Evolutionary conservation across 805 yeast genomes (phyloP).

Genomic region (Candida ortonii): DNA sequence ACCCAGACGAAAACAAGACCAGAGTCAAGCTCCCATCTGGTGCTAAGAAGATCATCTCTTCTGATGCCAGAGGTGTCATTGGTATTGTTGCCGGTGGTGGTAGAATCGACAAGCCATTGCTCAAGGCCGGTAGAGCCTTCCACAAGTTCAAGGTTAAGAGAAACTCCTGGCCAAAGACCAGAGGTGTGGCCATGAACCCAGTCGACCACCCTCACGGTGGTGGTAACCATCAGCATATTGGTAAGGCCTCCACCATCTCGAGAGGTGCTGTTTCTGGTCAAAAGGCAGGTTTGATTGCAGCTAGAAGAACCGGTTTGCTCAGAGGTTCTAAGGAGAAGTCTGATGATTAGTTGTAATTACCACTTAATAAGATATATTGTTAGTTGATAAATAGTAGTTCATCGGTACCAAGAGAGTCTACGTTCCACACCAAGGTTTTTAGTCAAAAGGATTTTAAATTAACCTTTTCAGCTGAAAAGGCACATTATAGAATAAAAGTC

Average conservation of each 20-base stretch:
- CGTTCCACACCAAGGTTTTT: too few relatives aligned
- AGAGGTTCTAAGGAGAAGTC: constrained; percentile 90
- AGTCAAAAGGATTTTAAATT: too few relatives aligned
- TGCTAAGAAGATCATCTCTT: constrained; percentile 93
- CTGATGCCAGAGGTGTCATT: constrained; percentile 98
- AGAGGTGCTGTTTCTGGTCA: constrained; percentile 99
- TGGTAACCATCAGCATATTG: constrained; percentile 99
- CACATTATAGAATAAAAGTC: constrained; percentile 7
- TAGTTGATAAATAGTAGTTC: too few relatives aligned
- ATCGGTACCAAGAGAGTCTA: too few relatives aligned
- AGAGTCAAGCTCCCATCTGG: constrained; percentile 99
- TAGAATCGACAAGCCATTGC: constrained; percentile 98
- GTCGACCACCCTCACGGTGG: constrained; percentile 99
- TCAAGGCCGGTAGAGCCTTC: constrained; percentile 99
- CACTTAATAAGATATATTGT: constrained; percentile 32
- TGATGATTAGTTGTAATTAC: constrained; percentile 30
- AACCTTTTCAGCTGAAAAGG: constrained; percentile 6
- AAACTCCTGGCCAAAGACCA: constrained; percentile 99
- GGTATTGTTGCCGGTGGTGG: constrained; percentile 99
- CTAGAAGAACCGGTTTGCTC: constrained; percentile 99
- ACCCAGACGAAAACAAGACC: constrained; percentile 98
- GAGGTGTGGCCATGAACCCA: constrained; percentile 99
- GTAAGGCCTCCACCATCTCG: constrained; percentile 99
- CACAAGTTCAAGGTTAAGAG: constrained; percentile 99
- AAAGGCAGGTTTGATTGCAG: constrained; percentile 99